phyloP scores from a whole-genome alignment of 2,329 filamentous ascomycete genomes.

The Verticillium longisporum region DNA sequence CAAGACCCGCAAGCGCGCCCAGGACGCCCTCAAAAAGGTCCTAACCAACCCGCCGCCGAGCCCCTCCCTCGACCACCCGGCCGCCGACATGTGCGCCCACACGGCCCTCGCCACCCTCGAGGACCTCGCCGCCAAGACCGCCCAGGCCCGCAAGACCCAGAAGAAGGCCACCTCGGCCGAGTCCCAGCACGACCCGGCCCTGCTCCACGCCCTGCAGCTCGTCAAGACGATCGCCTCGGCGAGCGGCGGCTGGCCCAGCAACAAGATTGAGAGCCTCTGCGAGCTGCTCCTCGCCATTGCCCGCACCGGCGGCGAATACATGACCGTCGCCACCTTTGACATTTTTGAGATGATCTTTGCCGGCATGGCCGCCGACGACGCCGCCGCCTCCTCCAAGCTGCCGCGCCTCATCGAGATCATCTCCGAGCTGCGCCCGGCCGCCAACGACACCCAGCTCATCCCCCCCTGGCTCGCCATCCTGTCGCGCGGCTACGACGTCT shows the following conservation, averaged over 20 bases:
- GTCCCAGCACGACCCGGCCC: slow-evolving; percentile 65
- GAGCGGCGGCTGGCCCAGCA: slow-evolving; percentile 91
- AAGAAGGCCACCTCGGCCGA: slow-evolving; percentile 45
- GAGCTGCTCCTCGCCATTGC: slow-evolving; percentile 86
- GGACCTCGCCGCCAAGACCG: slow-evolving; percentile 61
- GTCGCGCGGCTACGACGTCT: slow-evolving; percentile 89
- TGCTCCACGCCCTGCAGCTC: slow-evolving; percentile 89
- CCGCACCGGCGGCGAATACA: slow-evolving; percentile 84
- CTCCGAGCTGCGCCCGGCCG: slow-evolving; percentile 79
- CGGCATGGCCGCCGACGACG: slow-evolving; percentile 81
- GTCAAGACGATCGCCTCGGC: slow-evolving; percentile 83
- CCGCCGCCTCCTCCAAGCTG: slow-evolving; percentile 81
- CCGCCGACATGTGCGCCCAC: slow-evolving; percentile 92
- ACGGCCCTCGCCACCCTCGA: slow-evolving; percentile 76
- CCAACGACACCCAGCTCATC: slow-evolving; percentile 89
- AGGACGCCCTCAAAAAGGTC: slow-evolving; percentile 80
- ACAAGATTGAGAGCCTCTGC: slow-evolving; percentile 88
- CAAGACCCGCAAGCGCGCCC: slow-evolving; percentile 89
- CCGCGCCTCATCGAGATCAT: slow-evolving; percentile 87
- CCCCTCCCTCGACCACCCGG: slow-evolving; percentile 88
- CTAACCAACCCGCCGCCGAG: slow-evolving; percentile 82
- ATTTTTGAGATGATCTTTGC: slow-evolving; percentile 97
- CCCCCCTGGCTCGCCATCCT: slow-evolving; percentile 96
- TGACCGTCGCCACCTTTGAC: slow-evolving; percentile 94
- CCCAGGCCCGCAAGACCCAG: slow-evolving; percentile 57